Base-by-base conservation (phyloP, 306 rosid species). In the Erythrophleum fordii region DNA sequence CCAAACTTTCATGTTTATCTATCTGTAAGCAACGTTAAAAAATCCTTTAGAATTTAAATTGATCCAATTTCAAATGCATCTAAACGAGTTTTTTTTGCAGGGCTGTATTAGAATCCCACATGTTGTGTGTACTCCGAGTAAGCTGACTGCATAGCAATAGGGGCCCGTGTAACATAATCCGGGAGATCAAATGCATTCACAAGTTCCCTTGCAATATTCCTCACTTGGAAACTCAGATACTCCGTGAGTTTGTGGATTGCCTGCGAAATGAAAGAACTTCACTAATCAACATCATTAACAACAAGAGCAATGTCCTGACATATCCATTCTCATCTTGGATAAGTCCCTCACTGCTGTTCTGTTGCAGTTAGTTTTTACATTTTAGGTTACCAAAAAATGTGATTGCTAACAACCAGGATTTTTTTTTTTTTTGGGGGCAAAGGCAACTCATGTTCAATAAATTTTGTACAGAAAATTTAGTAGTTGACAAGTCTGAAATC, bases 141-240 rank as follows among this genome's bases (percentile, higher is more conserved):
- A 34, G 99, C 98, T 55, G 84, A 91, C 77, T 83, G 86, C 94
- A 87, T 89, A 49, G 93, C 99, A 73, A 95, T 95, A 37, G 99
- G 99, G 13, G 99, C 99, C 14, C 97, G 79, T 29, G 91, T 91
- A 44, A 90, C 97, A 39, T 89, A 53, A 81, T 90, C 94, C 1
- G 99, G 96, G 80, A 93, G 88, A 87, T 92, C 99, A 83, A 95
- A 95, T 58, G 98, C 90, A 60, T 93, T 92, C 5, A 93, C 84
- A 5, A 95, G 94, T 82, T 95, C 98, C 80, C 78, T 84, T 11
- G 99, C 97, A 78, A 93, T 86, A 84, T 91, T 93, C 83, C 88
- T 90, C 87, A 95, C 98, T 87, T 87, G 95, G 85, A 95, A 95
- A 84, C 99, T 85, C 68, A 95, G 88, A 86, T 95, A 91, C 14